Conservation (phyloP, 768 basidiomycete species). For the Xanthoconium purpureum region DNA sequence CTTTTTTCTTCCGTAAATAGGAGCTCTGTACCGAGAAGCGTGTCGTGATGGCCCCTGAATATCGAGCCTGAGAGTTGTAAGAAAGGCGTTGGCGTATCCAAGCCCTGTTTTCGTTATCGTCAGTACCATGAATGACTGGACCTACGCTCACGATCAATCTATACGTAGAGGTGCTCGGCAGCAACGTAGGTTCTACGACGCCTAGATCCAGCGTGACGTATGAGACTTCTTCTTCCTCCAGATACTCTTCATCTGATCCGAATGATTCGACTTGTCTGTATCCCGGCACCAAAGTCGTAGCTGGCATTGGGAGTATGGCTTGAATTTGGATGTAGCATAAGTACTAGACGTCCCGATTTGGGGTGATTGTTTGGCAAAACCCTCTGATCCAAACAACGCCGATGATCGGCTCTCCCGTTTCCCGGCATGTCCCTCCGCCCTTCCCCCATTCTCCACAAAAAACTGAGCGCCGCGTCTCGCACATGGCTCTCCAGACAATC, state of each 20-base stretch:
- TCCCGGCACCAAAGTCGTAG: constrained; percentile 45
- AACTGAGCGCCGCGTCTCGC: constrained; percentile 42
- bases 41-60: constrained; percentile 65
- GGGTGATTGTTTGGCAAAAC: constrained; percentile 22
- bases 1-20: constrained; percentile 71
- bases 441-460: constrained; percentile 27
- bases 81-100: constrained; percentile 75
- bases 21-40: constrained; percentile 71
- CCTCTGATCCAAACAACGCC: constrained; percentile 29
- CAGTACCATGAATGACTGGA: not conserved
- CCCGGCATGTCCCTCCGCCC: constrained; percentile 36
- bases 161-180: constrained; percentile 68
- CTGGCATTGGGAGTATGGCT: constrained; percentile 11
- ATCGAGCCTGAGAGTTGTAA: constrained; percentile 75
- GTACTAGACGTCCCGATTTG: constrained; percentile 4
- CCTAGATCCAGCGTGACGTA: constrained; percentile 79
- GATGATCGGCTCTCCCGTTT: not conserved
- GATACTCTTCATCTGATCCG: constrained; percentile 65
- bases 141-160: constrained; percentile 62
- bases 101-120: constrained; percentile 44
- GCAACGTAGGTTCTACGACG: constrained; percentile 64
- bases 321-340: no score
- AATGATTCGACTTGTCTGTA: constrained; percentile 67
- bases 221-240: constrained; percentile 47
- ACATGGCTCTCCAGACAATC: constrained; percentile 70